phyloP scores from a whole-genome alignment of 2,329 filamentous ascomycete genomes.

The Mycocentrospora acerina region DNA sequence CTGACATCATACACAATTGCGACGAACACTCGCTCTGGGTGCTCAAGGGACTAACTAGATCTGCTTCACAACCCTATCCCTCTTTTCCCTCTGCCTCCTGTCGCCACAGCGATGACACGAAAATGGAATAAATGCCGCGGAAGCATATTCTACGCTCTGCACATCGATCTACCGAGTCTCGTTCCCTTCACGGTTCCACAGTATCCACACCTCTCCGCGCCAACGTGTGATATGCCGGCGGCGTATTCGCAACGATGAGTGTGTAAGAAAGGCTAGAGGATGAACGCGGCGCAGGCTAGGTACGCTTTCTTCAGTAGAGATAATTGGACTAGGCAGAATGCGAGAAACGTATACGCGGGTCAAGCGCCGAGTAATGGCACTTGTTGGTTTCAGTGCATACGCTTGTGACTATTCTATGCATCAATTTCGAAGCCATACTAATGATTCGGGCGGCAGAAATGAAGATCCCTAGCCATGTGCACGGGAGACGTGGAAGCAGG shows the following conservation, averaged over 20 bases:
- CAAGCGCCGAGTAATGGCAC: conserved; percentile 26
- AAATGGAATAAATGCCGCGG: conserved; percentile 24
- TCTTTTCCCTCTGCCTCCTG: conserved; percentile 12
- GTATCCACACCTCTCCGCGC: conserved; percentile 6
- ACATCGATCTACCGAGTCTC: conserved; percentile 6
- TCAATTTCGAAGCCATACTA: conserved; percentile 5
- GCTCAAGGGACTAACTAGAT: conserved; percentile 10
- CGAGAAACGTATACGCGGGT: conserved; percentile 10
- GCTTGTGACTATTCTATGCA: neutral
- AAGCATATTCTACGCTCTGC: conserved; percentile 14
- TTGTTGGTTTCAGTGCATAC: conserved; percentile 11
- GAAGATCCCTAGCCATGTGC: conserved; percentile 2
- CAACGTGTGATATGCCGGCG: conserved; percentile 10
- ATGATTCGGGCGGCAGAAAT: conserved; percentile 6
- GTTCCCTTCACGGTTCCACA: conserved; percentile 12
- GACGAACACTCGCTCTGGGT: conserved; percentile 23
- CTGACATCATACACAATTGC: conserved; percentile 24
- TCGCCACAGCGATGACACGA: conserved; percentile 10
- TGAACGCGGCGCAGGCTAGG: conserved; percentile 7
- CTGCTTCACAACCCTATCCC: neutral
- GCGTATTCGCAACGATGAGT: conserved; percentile 16
- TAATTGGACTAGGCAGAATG: conserved; percentile 4
- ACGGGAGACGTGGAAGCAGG: neutral
- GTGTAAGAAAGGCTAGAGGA: conserved; percentile 1
- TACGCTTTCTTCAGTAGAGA: conserved; percentile 20